Percentiles rank a stretch among this genome's conserved stretches.
Conservation (phyloP, 139 green algal genomes). For the Chlamydomonas applanata region DNA sequence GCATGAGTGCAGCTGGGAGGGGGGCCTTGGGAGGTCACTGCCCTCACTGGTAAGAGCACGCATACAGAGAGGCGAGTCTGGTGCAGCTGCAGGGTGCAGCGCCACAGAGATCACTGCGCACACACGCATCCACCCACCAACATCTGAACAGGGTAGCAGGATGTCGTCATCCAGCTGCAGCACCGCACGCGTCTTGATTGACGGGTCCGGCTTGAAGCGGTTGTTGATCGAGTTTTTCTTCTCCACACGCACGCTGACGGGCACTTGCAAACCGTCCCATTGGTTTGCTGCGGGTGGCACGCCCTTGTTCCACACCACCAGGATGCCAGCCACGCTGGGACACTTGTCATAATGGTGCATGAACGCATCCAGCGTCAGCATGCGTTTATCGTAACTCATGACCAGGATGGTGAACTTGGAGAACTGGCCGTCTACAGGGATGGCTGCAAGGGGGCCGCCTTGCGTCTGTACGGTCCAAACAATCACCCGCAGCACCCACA, state of each 20-base stretch:
- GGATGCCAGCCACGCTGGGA: conserved; percentile 40
- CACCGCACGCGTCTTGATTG: conserved; percentile 29
- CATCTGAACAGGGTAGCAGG: conserved; percentile 37
- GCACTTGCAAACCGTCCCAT: conserved; percentile 8
- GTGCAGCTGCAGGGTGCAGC: too few species aligned
- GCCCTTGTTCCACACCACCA: conserved; percentile 56
- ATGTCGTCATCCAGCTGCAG: conserved; percentile 51
- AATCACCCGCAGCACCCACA: conserved; percentile 8
- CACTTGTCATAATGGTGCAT: conserved; percentile 49
- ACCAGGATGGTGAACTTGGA: conserved; percentile 46
- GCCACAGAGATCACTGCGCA: too few species aligned
- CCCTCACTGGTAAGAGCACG: not conserved
- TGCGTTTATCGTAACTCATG: conserved; percentile 44
- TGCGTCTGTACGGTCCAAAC: conserved; percentile 7
- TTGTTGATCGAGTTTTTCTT: conserved; percentile 51
- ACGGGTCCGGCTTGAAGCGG: conserved; percentile 39
- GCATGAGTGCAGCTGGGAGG: too few species aligned
- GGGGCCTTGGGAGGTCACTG: too few species aligned
- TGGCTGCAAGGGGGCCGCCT: not conserved
- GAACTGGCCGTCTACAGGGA: conserved; percentile 34
- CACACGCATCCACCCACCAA: conserved; percentile 22
- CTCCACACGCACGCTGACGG: conserved; percentile 46
- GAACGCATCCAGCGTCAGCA: conserved; percentile 41
- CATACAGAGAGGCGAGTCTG: not conserved
- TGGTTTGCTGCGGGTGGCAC: not conserved